phyloP scores from a whole-genome alignment of 2,329 filamentous ascomycete species.

The Alternaria arbusti region DNA sequence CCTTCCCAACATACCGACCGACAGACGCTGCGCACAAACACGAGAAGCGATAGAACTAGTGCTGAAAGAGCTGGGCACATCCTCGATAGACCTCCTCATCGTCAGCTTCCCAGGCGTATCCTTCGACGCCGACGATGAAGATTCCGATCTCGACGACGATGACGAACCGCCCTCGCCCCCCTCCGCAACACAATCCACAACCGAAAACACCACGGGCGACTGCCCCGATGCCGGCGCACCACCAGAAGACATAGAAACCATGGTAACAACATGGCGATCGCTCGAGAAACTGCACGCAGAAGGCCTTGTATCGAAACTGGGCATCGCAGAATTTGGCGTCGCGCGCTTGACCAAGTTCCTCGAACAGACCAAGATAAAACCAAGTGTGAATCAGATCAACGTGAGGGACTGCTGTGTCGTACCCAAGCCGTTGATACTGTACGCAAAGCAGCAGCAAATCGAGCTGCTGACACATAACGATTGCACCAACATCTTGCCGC shows the following conservation, averaged over 20 bases:
- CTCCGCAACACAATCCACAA: slow-evolving; percentile 20
- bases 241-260: slow-evolving; percentile 63
- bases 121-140: slow-evolving; percentile 92
- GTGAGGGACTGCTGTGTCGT: slow-evolving; percentile 95
- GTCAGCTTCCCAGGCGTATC: slow-evolving; percentile 91
- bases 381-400: slow-evolving; percentile 94
- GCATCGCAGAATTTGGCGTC: slow-evolving; percentile 89
- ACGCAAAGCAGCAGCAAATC: slow-evolving; percentile 83
- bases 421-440: slow-evolving; percentile 80
- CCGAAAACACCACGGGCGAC: slow-evolving; percentile 54
- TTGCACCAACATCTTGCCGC: slow-evolving; percentile 87
- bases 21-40: slow-evolving; percentile 72
- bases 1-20: slow-evolving; percentile 72
- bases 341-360: slow-evolving; percentile 82
- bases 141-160: slow-evolving; percentile 73
- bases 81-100: slow-evolving; percentile 84
- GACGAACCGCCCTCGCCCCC: slow-evolving; percentile 30
- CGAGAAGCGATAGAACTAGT: slow-evolving; percentile 81
- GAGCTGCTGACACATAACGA: slow-evolving; percentile 94
- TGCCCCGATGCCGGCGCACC: slow-evolving; percentile 38
- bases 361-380: slow-evolving; percentile 71
- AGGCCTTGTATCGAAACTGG: slow-evolving; percentile 76
- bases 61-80: slow-evolving; percentile 76
- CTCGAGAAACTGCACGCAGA: slow-evolving; percentile 75
- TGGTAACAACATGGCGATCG: slow-evolving; percentile 71